Percentiles rank a stretch among this genome's conserved stretches.
These are phyloP conservation scores for Zygoascus biomembranicola DNA, from an alignment of 805 yeast genomes.

Conservation along the genomic window DNA sequence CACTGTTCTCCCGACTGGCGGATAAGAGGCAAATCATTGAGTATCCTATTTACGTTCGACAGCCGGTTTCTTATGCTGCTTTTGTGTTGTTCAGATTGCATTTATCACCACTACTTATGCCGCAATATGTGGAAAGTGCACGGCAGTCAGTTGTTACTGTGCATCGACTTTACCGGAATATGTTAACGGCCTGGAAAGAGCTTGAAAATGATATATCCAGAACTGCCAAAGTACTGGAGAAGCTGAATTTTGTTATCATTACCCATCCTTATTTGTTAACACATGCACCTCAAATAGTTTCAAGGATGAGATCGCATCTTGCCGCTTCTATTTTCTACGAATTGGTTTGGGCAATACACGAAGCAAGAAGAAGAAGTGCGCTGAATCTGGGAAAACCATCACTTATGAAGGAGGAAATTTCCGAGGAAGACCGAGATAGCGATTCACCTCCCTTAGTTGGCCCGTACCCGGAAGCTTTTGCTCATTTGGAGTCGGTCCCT, in stretches of 20 bases:
- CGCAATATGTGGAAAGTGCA: conserved; percentile 73
- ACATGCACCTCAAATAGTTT: conserved; percentile 64
- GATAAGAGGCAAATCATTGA: conserved; percentile 68
- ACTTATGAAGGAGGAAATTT: conserved; percentile 10
- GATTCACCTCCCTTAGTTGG: conserved; percentile 18
- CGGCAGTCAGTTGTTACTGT: conserved; percentile 91
- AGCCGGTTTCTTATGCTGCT: conserved; percentile 71
- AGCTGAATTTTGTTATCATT: conserved; percentile 75
- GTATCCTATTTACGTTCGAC: conserved; percentile 78
- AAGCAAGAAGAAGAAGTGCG: conserved; percentile 63
- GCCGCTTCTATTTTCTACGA: conserved; percentile 89
- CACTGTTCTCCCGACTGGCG: conserved; percentile 63
- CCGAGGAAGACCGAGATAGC: conserved; percentile 3
- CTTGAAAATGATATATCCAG: conserved; percentile 85
- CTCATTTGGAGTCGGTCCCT: conserved; percentile 35
- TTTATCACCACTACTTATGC: conserved; percentile 62
- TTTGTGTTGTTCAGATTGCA: conserved; percentile 73
- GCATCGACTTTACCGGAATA: conserved; percentile 78
- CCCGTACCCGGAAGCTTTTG: conserved; percentile 17
- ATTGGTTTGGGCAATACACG: conserved; percentile 89
- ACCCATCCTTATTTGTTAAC: conserved; percentile 80
- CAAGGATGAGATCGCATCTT: conserved; percentile 84
- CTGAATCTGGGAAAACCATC: conserved; percentile 5
- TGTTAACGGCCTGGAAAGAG: conserved; percentile 84
- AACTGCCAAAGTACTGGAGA: conserved; percentile 85